These are phyloP conservation scores for Colletotrichum eremochloae DNA, from an alignment of 2,329 filamentous ascomycete genomes.

Conservation along the genomic window DNA sequence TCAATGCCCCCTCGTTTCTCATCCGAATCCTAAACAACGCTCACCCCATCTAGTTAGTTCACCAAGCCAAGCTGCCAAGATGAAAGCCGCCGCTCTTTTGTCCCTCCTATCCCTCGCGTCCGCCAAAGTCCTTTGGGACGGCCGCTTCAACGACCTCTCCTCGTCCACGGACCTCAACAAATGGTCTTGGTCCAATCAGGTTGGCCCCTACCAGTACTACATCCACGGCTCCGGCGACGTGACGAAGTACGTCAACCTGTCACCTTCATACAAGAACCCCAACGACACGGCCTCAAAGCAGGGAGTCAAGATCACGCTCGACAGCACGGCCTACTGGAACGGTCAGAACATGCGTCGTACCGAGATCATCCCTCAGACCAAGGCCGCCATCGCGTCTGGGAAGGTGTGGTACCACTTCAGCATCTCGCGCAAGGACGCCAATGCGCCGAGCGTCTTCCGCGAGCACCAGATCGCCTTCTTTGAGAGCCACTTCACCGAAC, in stretches of 20 bases:
- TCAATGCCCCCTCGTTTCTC: no score
- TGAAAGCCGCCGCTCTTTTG: slow-evolving; percentile 30
- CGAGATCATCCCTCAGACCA: slow-evolving; percentile 80
- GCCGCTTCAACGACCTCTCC: slow-evolving; percentile 73
- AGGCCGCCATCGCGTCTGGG: slow-evolving; percentile 73
- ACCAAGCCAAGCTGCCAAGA: slow-evolving; percentile 2
- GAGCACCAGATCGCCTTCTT: slow-evolving; percentile 77
- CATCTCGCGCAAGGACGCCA: slow-evolving; percentile 69
- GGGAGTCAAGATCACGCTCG: slow-evolving; percentile 77
- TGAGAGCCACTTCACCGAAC: slow-evolving; percentile 80
- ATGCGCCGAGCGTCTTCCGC: slow-evolving; percentile 71
- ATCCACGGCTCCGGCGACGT: slow-evolving; percentile 74
- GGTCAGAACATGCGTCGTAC: slow-evolving; percentile 79
- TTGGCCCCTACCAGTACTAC: slow-evolving; percentile 81
- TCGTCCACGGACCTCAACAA: slow-evolving; percentile 67
- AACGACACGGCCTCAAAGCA: slow-evolving; percentile 71
- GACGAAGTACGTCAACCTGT: slow-evolving; percentile 73
- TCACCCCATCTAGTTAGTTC: neutral
- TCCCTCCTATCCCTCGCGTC: slow-evolving; percentile 23
- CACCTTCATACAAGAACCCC: slow-evolving; percentile 73
- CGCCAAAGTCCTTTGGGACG: slow-evolving; percentile 69
- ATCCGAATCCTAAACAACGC: neutral
- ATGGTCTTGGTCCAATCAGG: slow-evolving; percentile 77
- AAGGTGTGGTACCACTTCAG: slow-evolving; percentile 81
- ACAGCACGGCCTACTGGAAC: slow-evolving; percentile 76